Evolutionary conservation across 1,284 basidiomycete species (phyloP), one percentile per base, ranked within the genome.

Genomic region (Wolfiporia cocos): DNA sequence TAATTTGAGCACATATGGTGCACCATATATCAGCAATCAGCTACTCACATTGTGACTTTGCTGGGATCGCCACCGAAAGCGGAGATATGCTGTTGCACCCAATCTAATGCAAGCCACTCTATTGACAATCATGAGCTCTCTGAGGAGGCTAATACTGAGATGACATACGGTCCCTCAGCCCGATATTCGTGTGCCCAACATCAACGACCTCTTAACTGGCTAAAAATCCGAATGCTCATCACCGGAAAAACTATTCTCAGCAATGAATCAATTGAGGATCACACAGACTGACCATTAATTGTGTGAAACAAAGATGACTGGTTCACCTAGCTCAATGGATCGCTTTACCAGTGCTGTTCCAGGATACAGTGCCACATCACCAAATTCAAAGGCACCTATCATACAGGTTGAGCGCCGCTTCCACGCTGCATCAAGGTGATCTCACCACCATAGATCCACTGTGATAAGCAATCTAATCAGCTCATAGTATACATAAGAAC

Each of bases 361-460:
- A 31, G 46, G 28, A 48, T 51, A 52, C 45, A 28, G 24, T 3
- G 43, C 36, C 4, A 47, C 37, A 15, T 33, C 37, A 5, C 57
- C 60, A 31, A 51, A 36, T 41, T 65, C 63, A 38, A 69, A 67
- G 9, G 56, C 66, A 36, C 59, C 57, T 58, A 39, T 4, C 12
- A 7, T 7, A 6, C 7, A 33, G 6, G 7, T 7, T 10, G 12
- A 7, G 15, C 31, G 12, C 6, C 7, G 6, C n/a, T 7, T 14
- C 15, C 31, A 33, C 12, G 31, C 7, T 29, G 26, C 12, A 17
- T 17, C 12, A 6, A 17, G 6, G 15, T 17, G 7, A 17, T 17
- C 9, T 10, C 12, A 73, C 65, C 74, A 49, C 74, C 76, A 45
- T 62, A 71, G 33, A 78, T 70, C 72, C 73, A 76, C 71, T 76